These are phyloP conservation scores for Ogataea minuta DNA, from an alignment of 805 yeast genomes.

Conservation along the genomic window DNA sequence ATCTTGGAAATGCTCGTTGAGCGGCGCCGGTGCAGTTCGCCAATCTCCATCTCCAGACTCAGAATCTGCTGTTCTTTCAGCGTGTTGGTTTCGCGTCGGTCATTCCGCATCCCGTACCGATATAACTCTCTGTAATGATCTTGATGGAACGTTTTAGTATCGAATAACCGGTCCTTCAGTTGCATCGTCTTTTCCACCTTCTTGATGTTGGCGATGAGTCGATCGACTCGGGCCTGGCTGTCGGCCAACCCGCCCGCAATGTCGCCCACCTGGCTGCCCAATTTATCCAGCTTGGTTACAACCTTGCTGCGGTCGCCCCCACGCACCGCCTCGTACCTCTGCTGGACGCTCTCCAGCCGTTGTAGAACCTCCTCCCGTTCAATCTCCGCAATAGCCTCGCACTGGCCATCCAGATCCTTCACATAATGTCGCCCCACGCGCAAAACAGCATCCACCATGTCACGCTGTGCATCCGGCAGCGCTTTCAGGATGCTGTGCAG, in stretches of 20 bases:
- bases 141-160: constrained; percentile 37
- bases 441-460: constrained; percentile 25
- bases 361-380: constrained; percentile 25
- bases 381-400: constrained; percentile 20
- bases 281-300: constrained; percentile 5
- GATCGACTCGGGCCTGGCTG: constrained; percentile 24
- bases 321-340: constrained; percentile 12
- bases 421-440: constrained; percentile 23
- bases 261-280: constrained; percentile 23
- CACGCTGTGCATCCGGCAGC: constrained; percentile 24
- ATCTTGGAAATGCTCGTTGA: constrained; percentile 20
- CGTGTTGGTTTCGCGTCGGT: constrained; percentile 13
- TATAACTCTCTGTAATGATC: constrained; percentile 44
- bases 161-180: constrained; percentile 35
- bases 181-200: constrained; percentile 38
- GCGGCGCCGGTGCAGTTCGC: constrained; percentile 23
- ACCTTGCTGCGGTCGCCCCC: constrained; percentile 4
- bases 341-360: constrained; percentile 17
- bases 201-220: constrained; percentile 29
- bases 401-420: constrained; percentile 32
- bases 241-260: constrained; percentile 19
- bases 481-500: constrained; percentile 25
- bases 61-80: constrained; percentile 28
- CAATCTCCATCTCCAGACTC: constrained; percentile 26
- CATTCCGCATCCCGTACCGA: constrained; percentile 28